These are phyloP conservation scores for Euptelea pleiosperma DNA, from an alignment of 164 flowering plant genomes.

Conservation along the genomic window DNA sequence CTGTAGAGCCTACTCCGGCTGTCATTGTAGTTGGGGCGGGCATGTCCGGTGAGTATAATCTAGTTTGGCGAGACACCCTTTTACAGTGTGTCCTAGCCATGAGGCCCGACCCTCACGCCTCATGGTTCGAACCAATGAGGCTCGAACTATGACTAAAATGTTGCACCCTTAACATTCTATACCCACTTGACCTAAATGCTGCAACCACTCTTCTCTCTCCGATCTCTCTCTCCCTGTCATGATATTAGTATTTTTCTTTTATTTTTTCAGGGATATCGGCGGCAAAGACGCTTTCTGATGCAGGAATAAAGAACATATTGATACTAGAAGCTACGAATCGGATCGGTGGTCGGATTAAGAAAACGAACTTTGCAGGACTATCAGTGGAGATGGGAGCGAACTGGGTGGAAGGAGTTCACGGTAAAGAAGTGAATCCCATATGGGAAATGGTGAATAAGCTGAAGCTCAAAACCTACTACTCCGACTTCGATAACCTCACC, in stretches of 20 bases:
- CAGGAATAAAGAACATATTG: slow-evolving; percentile 27
- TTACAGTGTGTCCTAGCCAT: too few relatives aligned
- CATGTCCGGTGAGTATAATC: slow-evolving; percentile 32
- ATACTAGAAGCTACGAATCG: slow-evolving; percentile 36
- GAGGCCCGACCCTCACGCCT: too few relatives aligned
- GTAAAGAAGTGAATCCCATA: slow-evolving; percentile 25
- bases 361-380: slow-evolving; percentile 27
- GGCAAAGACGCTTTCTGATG: slow-evolving; percentile 21
- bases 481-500: slow-evolving; percentile 14
- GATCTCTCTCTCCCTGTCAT: too few relatives aligned
- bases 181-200: too few relatives aligned
- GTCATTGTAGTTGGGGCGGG: slow-evolving; percentile 42
- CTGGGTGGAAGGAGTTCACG: slow-evolving; percentile 37
- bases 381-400: slow-evolving; percentile 35
- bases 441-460: slow-evolving; percentile 25
- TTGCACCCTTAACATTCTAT: too few relatives aligned
- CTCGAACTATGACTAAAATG: too few relatives aligned
- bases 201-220: too few relatives aligned
- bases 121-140: too few relatives aligned
- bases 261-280: slow-evolving; percentile 32
- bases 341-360: slow-evolving; percentile 32
- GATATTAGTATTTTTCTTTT: not conserved
- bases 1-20: slow-evolving; percentile 10
- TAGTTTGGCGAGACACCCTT: too few relatives aligned
- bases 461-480: slow-evolving; percentile 15